Evolutionary conservation across 2,329 filamentous ascomycete species (phyloP), one percentile per base, ranked within the genome.

Genomic region (Cadophora sp.): DNA sequence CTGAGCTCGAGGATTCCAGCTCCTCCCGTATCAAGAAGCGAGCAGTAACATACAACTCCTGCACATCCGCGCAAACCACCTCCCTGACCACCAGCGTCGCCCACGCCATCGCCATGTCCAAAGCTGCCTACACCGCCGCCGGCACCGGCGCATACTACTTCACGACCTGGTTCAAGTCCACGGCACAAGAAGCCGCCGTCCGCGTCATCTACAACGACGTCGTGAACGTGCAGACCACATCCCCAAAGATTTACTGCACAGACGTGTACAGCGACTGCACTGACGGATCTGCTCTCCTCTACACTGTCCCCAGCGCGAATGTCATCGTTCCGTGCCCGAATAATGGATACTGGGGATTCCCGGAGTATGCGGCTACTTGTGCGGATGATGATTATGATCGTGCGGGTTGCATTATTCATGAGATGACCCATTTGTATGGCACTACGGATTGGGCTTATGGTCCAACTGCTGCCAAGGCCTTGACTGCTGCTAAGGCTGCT

Each of bases 391-490:
- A 73, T 65, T 72, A 73, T 64, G 72, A 73, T 55, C 65, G 62
- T 20, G 72, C 70, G 1, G 72, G 72, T 24, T 67, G 59, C 55
- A 67, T 73, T 16, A 47, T 73, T 6, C 72, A 73, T 45, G 72
- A 73, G 64, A 64, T 66, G 48, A 72, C 71, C n/a, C 71, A 72
- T 65, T 65, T 73, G 30, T 74, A 72, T 59, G 72, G 72, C 8
- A 73, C 71, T 3, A 59, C 66, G 27, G 72, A 74, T 69, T 73
- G 30, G 4, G 72, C 72, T 11, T 74, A 74, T 70, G 72, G 72
- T 9, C 51, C 65, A 33, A 56, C 68, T 50, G 72, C 70, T 24
- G 72, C 72, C 0, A 68, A 64, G 55, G 41, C 55, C 16, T 64
- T 74, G 58, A 33, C 62, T 2, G 72, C 72, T 53, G 62, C 69